Base-by-base conservation (phyloP, 352 stramenopile species). In the Thalassiosira exigua region DNA sequence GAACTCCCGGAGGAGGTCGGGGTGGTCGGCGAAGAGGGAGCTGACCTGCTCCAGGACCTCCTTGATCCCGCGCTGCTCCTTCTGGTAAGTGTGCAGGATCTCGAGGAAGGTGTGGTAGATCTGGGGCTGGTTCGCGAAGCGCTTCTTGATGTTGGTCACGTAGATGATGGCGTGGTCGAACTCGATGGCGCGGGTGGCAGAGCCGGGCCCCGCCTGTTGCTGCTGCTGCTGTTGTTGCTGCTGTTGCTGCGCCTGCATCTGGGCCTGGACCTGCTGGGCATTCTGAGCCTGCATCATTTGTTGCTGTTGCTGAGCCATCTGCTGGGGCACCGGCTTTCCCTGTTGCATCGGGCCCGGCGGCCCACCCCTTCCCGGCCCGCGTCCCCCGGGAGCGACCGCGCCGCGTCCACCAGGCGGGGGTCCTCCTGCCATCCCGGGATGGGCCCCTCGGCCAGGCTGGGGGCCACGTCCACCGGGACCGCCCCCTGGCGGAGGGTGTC, bases 111-210 rank as follows among this genome's bases (percentile, higher is more conserved):
- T 81, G 85, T 99, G 98, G 86, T 99, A 99, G 9, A 95, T 99
- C 68, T 97, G 93, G 0, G 96, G 96, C 73, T 99, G 95, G 79
- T 98, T 95, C 0, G 94, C 94, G 84, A 99, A 99, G 32, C 97
- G 94, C 79, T 98, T 96, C 85, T 99, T 99, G 88, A 99, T 99
- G 21, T 95, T 98, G 14, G 95, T 97, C 3, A 99, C 97, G 77
- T 99, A 99, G 61, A 97, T 96, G 80, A 99, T 99, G 30, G 98
- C 98, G 87, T 99, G 97, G 81, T 99, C 97, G 81, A 99, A 99
- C 84, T 99, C 97, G 3, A 98, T 95, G 4, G 79, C 29, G 27
- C 54, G 33, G 69, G 68, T 85, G 85, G 57, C 69, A 19, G 36
- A 7, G 36, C 7, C 36, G 36, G 7, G 7, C 7, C 36, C 36